phyloP scores from a whole-genome alignment of 495 filamentous ascomycete genomes.

The Schizothecium vesticola region DNA sequence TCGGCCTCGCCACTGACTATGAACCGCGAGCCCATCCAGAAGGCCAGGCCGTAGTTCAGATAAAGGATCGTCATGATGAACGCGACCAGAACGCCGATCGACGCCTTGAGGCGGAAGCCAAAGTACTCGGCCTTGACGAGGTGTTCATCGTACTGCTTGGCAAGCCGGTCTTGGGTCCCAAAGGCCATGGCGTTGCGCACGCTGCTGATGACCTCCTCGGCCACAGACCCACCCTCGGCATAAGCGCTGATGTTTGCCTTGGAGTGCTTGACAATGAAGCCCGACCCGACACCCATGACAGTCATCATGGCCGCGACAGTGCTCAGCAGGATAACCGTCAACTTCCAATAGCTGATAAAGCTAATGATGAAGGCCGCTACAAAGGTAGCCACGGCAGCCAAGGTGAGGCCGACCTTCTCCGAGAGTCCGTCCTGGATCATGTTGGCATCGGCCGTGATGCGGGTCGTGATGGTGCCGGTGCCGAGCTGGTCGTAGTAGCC shows the following conservation, averaged over 20 bases:
- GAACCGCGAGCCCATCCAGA: conserved; percentile 89
- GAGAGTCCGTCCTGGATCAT: conserved; percentile 84
- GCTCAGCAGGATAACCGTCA: conserved; percentile 76
- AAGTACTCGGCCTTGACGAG: conserved; percentile 66
- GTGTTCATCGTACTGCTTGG: conserved; percentile 73
- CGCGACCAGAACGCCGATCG: conserved; percentile 70
- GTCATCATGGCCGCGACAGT: conserved; percentile 68
- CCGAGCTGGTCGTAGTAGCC: conserved; percentile 89
- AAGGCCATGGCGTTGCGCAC: conserved; percentile 92
- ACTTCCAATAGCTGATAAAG: conserved; percentile 78
- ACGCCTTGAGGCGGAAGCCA: conserved; percentile 68
- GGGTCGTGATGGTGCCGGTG: conserved; percentile 86
- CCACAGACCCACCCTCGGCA: conserved; percentile 78
- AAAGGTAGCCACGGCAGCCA: conserved; percentile 72
- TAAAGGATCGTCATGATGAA: conserved; percentile 79
- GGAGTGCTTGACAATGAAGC: conserved; percentile 72
- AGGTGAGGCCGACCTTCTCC: conserved; percentile 73
- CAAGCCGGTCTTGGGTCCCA: conserved; percentile 83
- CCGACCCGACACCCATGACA: conserved; percentile 66
- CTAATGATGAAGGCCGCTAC: conserved; percentile 84
- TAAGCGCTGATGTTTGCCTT: conserved; percentile 72
- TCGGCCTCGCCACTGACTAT: conserved; percentile 60
- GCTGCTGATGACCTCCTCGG: conserved; percentile 91
- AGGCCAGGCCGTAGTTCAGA: conserved; percentile 84
- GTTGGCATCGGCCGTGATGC: conserved; percentile 88